Conservation (phyloP, 768 basidiomycete genomes). For the Naganishia antarctica region DNA sequence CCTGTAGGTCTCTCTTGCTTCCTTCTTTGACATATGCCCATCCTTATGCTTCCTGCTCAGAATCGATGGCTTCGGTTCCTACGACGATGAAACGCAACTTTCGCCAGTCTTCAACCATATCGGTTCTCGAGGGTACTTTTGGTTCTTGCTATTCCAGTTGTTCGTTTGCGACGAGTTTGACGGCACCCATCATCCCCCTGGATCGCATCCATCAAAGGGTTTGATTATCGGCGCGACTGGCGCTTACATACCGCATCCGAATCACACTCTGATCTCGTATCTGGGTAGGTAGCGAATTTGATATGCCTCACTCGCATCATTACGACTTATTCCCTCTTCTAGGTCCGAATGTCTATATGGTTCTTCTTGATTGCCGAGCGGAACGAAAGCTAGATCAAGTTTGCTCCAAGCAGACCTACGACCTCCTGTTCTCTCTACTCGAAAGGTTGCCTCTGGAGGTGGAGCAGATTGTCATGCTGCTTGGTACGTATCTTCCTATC, state of each 20-base stretch:
- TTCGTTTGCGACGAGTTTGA: slow-evolving; percentile 71
- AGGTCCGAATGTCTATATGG: slow-evolving; percentile 57
- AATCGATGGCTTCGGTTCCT: slow-evolving; percentile 45
- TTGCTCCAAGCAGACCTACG: slow-evolving; percentile 69
- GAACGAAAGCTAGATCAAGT: slow-evolving; percentile 79
- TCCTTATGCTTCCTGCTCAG: neutral
- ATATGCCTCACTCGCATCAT: slow-evolving; percentile 53
- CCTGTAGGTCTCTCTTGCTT: slow-evolving; percentile 71
- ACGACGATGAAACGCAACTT: slow-evolving; percentile 42
- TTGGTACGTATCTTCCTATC: slow-evolving; percentile 55
- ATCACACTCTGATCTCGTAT: slow-evolving; percentile 74
- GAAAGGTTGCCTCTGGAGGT: slow-evolving; percentile 60
- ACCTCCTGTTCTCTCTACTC: slow-evolving; percentile 64
- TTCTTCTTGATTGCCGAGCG: slow-evolving; percentile 60
- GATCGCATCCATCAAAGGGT: slow-evolving; percentile 64
- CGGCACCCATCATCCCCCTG: slow-evolving; percentile 61
- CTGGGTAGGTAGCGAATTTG: slow-evolving; percentile 51
- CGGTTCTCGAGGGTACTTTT: slow-evolving; percentile 81
- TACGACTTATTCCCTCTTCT: neutral
- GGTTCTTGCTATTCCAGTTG: slow-evolving; percentile 88
- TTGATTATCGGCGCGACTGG: slow-evolving; percentile 71
- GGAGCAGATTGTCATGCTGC: slow-evolving; percentile 76
- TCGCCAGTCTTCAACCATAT: slow-evolving; percentile 56
- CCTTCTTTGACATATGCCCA: slow-evolving; percentile 52
- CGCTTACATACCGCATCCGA: slow-evolving; percentile 70